Evolutionary conservation across 441 rosid species (phyloP), one percentile per base, ranked within the genome.

Genomic region (Biscutella laevigata): DNA sequence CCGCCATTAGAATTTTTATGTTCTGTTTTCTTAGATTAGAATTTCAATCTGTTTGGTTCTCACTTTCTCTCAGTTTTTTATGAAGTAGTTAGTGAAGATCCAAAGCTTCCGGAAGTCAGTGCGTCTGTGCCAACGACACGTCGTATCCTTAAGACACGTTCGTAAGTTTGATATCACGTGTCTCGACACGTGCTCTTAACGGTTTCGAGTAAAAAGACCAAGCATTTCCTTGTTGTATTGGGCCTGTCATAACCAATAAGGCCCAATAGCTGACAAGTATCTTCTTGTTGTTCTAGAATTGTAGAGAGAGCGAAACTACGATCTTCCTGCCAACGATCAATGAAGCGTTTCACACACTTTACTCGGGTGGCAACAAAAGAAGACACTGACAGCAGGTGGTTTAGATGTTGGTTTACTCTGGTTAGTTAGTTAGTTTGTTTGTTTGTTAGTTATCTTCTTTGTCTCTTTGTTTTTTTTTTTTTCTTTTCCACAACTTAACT

Each of bases 311-410:
- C n/a, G n/a, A n/a, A n/a, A n/a, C n/a, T n/a, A n/a, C n/a, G n/a
- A n/a, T 86, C 68, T 75, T 90, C 29, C 86, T 86, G 95, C 94
- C 94, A 4, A 90, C 86, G 97, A 84, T 90, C 69, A 90, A 90
- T 30, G 94, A 86, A 75, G 94, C 95, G 5, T 84, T 86, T 59
- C 63, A 68, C 63, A 53, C 89, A 4, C 89, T 86, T 7, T 70
- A 79, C 71, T 84, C 95, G n/a, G 12, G 94, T 86, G 29, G 94
- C 91, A n/a, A 73, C 89, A 13, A 86, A 79, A 76, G 94, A 89
- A 66, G 89, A 86, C 61, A 82, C 86, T 36, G 95, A 89, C 66
- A 52, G n/a, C n/a, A n/a, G n/a, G n/a, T n/a, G n/a, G n/a, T n/a
- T n/a, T n/a, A n/a, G n/a, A n/a, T n/a, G n/a, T n/a, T n/a, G n/a